A percentile compares a stretch with the other conserved stretches of the same genome.
These are phyloP conservation scores for Massariosphaeria phaeospora DNA, from an alignment of 495 filamentous ascomycete species.

Conservation along the genomic window DNA sequence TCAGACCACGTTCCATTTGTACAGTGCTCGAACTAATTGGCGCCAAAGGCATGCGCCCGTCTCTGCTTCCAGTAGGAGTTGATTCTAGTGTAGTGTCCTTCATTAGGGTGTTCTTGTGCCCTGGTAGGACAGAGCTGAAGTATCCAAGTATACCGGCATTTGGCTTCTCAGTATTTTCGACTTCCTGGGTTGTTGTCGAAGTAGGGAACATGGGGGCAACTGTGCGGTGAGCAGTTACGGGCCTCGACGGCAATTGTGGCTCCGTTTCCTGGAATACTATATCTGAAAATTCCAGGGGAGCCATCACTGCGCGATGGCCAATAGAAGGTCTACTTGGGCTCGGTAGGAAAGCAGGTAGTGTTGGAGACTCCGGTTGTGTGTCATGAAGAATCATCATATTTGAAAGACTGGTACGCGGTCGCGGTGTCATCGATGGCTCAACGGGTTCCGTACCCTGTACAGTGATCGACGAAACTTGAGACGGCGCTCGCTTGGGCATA, in stretches of 20 bases:
- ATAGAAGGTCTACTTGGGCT: slow-evolving; percentile 19
- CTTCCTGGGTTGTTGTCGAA: slow-evolving; percentile 1
- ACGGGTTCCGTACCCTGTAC: slow-evolving; percentile 26
- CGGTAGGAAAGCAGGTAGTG: slow-evolving; percentile 22
- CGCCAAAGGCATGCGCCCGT: slow-evolving; percentile 17
- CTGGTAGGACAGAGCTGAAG: slow-evolving; percentile 19
- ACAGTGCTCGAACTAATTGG: slow-evolving; percentile 17
- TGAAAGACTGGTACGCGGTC: slow-evolving; percentile 15
- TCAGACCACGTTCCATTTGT: slow-evolving; percentile 6
- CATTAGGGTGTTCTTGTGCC: slow-evolving; percentile 7
- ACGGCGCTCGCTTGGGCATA: background rate
- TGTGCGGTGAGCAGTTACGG: slow-evolving; percentile 26
- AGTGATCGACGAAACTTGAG: slow-evolving; percentile 16
- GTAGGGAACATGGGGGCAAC: slow-evolving; percentile 1
- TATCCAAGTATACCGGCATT: slow-evolving; percentile 10
- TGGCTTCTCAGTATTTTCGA: background rate
- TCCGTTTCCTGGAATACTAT: slow-evolving; percentile 22
- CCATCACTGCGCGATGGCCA: background rate
- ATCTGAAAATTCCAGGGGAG: slow-evolving; percentile 11
- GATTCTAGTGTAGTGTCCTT: background rate
- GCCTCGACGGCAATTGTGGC: slow-evolving; percentile 22
- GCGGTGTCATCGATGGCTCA: background rate
- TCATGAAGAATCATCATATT: slow-evolving; percentile 28
- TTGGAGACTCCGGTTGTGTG: slow-evolving; percentile 28
- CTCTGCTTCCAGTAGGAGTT: background rate